Conservation (phyloP, 2,329 filamentous ascomycete genomes). For the Fusarium sp. region DNA sequence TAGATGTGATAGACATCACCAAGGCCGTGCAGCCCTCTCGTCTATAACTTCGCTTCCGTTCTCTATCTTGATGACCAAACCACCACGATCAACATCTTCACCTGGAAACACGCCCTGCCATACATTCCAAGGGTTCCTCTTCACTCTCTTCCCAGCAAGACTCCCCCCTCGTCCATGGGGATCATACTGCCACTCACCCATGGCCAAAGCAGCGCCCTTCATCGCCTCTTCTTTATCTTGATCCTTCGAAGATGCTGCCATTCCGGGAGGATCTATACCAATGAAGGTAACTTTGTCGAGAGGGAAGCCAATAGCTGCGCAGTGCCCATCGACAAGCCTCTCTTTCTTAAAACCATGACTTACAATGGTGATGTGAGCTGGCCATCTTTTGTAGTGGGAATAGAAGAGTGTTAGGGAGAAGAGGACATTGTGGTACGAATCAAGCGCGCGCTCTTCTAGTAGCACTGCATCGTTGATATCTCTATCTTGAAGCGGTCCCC, state of each 20-base stretch:
- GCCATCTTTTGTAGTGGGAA: constrained; percentile 58
- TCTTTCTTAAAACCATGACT: constrained; percentile 75
- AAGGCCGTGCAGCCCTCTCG: constrained; percentile 51
- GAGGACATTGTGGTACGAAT: constrained; percentile 86
- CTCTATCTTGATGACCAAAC: constrained; percentile 48
- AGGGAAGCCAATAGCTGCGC: constrained; percentile 67
- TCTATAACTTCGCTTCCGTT: constrained; percentile 53
- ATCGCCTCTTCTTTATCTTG: constrained; percentile 52
- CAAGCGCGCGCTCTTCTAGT: constrained; percentile 77
- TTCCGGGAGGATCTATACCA: constrained; percentile 71
- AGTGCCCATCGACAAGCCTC: constrained; percentile 72
- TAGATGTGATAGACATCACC: constrained; percentile 39
- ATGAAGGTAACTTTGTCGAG: constrained; percentile 58
- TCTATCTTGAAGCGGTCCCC: constrained; percentile 47
- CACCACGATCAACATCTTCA: constrained; percentile 48
- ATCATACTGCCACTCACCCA: constrained; percentile 61
- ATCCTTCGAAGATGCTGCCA: constrained; percentile 43
- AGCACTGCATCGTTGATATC: constrained; percentile 51
- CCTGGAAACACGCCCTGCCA: constrained; percentile 57
- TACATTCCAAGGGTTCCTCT: constrained; percentile 60
- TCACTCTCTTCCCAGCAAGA: constrained; percentile 58
- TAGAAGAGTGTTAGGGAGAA: constrained; percentile 71
- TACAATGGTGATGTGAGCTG: constrained; percentile 67
- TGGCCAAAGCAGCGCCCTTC: constrained; percentile 53
- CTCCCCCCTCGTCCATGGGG: constrained; percentile 59